These are phyloP conservation scores for Artemisia annua DNA, from an alignment of 129 eudicot species.

Conservation along the genomic window DNA sequence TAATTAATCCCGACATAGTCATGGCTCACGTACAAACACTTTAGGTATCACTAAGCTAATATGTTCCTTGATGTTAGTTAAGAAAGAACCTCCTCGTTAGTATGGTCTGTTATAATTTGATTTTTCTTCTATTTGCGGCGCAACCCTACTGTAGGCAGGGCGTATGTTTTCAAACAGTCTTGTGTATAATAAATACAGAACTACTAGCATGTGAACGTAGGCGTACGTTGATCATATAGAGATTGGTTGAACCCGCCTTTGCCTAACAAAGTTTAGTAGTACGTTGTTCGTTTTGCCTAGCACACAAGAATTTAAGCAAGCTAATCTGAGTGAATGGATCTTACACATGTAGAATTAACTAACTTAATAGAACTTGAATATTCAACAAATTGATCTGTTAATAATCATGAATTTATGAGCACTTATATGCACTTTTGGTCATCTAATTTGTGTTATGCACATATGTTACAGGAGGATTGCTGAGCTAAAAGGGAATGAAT, in stretches of 20 bases:
- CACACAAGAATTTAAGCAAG: neutral
- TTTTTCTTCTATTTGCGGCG: too few relatives aligned
- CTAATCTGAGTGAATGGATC: neutral
- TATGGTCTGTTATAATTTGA: too few relatives aligned
- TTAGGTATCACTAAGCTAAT: neutral
- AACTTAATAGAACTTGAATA: neutral
- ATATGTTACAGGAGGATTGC: slow-evolving; percentile 71
- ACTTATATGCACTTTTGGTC: slow-evolving; percentile 1
- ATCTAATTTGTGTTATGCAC: slow-evolving; percentile 15
- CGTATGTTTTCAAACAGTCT: too few relatives aligned
- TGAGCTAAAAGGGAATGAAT: slow-evolving; percentile 56
- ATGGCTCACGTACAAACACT: too few relatives aligned
- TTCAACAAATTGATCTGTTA: slow-evolving; percentile 13
- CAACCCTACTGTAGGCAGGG: too few relatives aligned
- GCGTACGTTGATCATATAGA: too few relatives aligned
- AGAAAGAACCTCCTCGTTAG: too few relatives aligned
- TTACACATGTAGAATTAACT: neutral
- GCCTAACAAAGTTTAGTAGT: too few relatives aligned
- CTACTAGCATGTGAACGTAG: too few relatives aligned
- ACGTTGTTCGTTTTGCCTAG: too few relatives aligned
- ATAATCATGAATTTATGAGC: neutral
- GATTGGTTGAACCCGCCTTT: too few relatives aligned
- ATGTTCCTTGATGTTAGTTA: neutral
- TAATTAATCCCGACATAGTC: neutral
- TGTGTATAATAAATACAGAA: too few relatives aligned